Evolutionary conservation across 371 early-diverging fungal genomes (phyloP).

Genomic region (Mortierella sp.): DNA sequence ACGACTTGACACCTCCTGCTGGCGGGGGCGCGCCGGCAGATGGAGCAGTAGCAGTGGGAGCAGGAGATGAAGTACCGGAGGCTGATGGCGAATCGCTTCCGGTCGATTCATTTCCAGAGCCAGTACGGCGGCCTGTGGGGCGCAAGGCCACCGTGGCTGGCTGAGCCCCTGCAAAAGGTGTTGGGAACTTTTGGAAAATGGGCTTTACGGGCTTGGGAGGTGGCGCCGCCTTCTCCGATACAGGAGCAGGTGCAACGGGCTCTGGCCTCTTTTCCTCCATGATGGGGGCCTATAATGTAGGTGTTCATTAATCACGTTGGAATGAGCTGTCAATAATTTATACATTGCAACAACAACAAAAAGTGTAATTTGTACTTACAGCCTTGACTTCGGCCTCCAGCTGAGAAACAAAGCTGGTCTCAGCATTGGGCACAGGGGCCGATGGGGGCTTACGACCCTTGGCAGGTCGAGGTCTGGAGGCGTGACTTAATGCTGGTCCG

Average conservation of each 20-base stretch:
- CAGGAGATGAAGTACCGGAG: conserved; percentile 33
- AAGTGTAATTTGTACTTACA: conserved; percentile 27
- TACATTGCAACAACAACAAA: not conserved
- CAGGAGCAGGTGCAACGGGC: conserved; percentile 24
- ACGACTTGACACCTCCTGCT: conserved; percentile 66
- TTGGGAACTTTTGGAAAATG: conserved; percentile 75
- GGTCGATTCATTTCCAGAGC: conserved; percentile 48
- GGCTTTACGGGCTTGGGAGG: conserved; percentile 74
- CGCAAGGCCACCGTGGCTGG: conserved; percentile 58
- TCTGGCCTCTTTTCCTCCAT: conserved; percentile 45
- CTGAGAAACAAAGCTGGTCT: conserved; percentile 48
- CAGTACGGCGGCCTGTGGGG: conserved; percentile 48
- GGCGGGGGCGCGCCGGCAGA: conserved; percentile 28
- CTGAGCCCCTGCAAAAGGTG: conserved; percentile 67
- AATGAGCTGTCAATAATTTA: not conserved
- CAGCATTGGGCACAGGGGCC: conserved; percentile 32
- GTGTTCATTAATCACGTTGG: not conserved
- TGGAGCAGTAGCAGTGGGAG: conserved; percentile 55
- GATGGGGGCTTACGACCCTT: conserved; percentile 55
- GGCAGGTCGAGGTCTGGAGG: conserved; percentile 52
- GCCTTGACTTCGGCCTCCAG: conserved; percentile 55
- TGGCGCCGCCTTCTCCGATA: conserved; percentile 48
- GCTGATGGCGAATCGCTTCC: conserved; percentile 1
- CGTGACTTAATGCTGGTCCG: conserved; percentile 45
- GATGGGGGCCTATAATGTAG: conserved; percentile 35